Evolutionary conservation across 1,284 basidiomycete genomes (phyloP), one percentile per base, ranked within the genome.

Genomic region (Inonotus hispidus): DNA sequence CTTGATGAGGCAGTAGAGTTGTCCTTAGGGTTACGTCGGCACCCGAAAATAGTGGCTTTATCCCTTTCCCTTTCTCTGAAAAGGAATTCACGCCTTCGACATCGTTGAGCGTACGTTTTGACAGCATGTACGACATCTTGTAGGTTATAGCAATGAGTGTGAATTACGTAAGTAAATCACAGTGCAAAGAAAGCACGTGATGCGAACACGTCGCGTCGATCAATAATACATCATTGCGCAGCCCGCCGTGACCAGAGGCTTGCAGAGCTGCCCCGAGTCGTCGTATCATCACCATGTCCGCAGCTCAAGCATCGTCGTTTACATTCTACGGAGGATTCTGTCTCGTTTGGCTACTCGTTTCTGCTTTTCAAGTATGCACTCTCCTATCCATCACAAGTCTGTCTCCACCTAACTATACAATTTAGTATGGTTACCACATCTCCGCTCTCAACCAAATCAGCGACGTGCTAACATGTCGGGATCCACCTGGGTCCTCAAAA

Each of bases 391-490:
- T 35, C 63, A 45, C 21, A 53, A n/a, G 25, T 27, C 21, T 29
- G 23, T 10, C 2, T 21, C 21, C 14, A 46, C 21, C 27, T 11
- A 19, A n/a, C n/a, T 50, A 43, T n/a, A 21, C 11, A 2, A 13
- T 41, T 39, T 55, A 90, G 82, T 89, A 88, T 73, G 88, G 88
- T 19, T 91, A 87, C 69, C 93, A 95, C 71, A 88, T 93, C 55
- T 90, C 92, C 3, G 90, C 88, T 35, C 82, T 95, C 62, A 95
- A 95, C 71, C 92, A 93, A 71, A 87, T 95, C 46, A 87, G 92
- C 69, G 82, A 80, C 5, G 85, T 88, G 46, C 73, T 95, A 61
- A 92, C 88, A 7, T 95, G 93, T 66, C 74, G 67, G 21, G 65
- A 64, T 29, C 53, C 58, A 46, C 63, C 69, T 32, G 65, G 68